A percentile compares a stretch with the other conserved stretches of the same genome.
Evolutionary conservation across 768 basidiomycete species (phyloP).

Genomic region (Serendipita vermifera): DNA sequence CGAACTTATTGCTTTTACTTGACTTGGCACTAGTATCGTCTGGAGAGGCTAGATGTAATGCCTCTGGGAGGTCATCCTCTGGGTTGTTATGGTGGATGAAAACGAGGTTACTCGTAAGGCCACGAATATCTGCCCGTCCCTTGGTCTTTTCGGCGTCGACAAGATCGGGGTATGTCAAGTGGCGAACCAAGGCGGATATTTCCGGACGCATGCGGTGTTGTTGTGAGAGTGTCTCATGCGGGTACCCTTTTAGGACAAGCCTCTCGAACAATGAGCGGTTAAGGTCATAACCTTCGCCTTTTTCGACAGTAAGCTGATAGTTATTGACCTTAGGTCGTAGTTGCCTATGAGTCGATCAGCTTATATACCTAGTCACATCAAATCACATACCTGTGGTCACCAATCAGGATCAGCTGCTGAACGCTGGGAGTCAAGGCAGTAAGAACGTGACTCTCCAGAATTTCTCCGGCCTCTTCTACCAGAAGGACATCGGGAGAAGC

Average conservation of each 20-base stretch:
- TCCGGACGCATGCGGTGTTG: conserved; percentile 71
- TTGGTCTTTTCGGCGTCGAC: conserved; percentile 39
- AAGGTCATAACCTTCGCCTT: conserved; percentile 51
- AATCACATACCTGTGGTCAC: conserved; percentile 55
- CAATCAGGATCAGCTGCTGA: conserved; percentile 49
- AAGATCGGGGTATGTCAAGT: conserved; percentile 53
- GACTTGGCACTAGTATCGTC: conserved; percentile 44
- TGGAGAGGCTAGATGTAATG: conserved; percentile 36
- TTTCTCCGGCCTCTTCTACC: conserved; percentile 64
- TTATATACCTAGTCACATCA: too few species aligned
- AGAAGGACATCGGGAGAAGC: conserved; percentile 41
- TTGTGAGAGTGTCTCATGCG: conserved; percentile 39
- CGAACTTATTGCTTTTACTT: conserved; percentile 31
- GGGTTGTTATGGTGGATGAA: conserved; percentile 45
- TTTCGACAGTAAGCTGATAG: conserved; percentile 52
- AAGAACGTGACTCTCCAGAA: conserved; percentile 52
- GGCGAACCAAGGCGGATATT: conserved; percentile 47
- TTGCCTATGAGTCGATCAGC: conserved; percentile 42
- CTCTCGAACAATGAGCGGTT: conserved; percentile 60
- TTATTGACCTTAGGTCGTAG: conserved; percentile 60
- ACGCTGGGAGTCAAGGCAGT: conserved; percentile 39
- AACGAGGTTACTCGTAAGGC: conserved; percentile 43
- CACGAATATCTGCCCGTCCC: conserved; percentile 39
- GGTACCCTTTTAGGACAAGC: conserved; percentile 46
- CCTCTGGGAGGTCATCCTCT: conserved; percentile 35